phyloP scores from a whole-genome alignment of 495 filamentous ascomycete genomes.

The Penicillium canariense region DNA sequence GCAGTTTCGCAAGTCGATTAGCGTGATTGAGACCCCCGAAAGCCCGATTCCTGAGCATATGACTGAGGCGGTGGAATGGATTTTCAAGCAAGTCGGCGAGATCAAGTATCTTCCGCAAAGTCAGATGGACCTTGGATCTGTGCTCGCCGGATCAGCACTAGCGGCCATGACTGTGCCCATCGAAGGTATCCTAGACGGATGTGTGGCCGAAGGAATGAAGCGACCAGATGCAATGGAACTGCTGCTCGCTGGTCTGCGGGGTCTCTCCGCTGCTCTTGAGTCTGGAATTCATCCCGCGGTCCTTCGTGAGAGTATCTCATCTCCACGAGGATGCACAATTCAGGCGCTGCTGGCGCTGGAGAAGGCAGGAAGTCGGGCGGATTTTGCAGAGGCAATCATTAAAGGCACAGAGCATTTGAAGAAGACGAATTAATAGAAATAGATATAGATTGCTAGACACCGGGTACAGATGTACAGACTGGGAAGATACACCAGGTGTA shows the following conservation, averaged over 20 bases:
- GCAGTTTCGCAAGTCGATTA: constrained; percentile 34
- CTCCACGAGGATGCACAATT: constrained; percentile 38
- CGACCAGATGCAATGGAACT: constrained; percentile 36
- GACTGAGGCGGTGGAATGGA: constrained; percentile 24
- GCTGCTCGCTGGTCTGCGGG: constrained; percentile 29
- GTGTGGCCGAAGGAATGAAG: constrained; percentile 37
- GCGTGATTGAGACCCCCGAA: constrained; percentile 28
- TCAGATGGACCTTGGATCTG: constrained; percentile 31
- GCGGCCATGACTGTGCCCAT: constrained; percentile 34
- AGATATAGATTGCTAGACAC: neutral
- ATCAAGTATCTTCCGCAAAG: constrained; percentile 29
- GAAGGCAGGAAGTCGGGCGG: constrained; percentile 29
- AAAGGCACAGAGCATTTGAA: constrained; percentile 26
- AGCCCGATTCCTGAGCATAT: constrained; percentile 7
- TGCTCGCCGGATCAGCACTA: constrained; percentile 32
- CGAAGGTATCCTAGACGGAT: constrained; percentile 41
- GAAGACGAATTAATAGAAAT: constrained; percentile 13
- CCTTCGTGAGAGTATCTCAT: constrained; percentile 37
- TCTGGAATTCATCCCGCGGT: constrained; percentile 34
- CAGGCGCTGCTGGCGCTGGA: constrained; percentile 33
- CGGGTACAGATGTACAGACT: neutral
- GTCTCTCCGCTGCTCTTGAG: constrained; percentile 32
- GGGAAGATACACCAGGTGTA: constrained; percentile 17
- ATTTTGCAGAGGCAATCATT: constrained; percentile 27
- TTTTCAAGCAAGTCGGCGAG: constrained; percentile 30